These are phyloP conservation scores for Pseudogymnoascus sp. DNA, from an alignment of 2,329 filamentous ascomycete species.

Conservation along the genomic window DNA sequence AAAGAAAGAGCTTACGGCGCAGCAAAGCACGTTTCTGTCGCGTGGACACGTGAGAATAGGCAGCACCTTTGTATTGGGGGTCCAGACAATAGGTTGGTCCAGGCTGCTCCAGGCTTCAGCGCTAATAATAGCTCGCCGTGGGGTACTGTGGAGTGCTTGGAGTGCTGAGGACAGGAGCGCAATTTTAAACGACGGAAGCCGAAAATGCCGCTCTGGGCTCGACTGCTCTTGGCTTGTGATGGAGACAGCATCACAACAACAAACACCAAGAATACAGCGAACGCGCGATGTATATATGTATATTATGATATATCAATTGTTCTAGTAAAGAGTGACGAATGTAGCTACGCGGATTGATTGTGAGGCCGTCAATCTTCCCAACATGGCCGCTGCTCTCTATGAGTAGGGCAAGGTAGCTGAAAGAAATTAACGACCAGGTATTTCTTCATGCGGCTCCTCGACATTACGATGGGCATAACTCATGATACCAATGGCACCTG, in stretches of 20 bases:
- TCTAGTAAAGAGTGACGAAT: too few relatives aligned
- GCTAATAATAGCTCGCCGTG: background rate
- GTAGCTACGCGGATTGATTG: background rate
- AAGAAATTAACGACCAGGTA: background rate
- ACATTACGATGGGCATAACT: background rate
- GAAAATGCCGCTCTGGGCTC: background rate
- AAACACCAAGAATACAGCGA: too few relatives aligned
- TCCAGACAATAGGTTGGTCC: background rate
- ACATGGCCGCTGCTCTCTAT: background rate
- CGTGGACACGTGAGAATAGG: background rate
- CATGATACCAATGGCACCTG: background rate
- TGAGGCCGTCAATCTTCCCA: background rate
- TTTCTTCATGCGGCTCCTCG: conserved; percentile 15
- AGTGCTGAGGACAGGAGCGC: background rate
- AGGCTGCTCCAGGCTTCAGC: background rate
- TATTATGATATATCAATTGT: too few relatives aligned
- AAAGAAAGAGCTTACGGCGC: background rate
- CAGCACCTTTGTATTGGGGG: background rate
- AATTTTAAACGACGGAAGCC: background rate
- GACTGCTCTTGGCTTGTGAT: background rate
- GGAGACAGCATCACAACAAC: background rate
- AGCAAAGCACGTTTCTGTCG: background rate
- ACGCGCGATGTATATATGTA: background rate
- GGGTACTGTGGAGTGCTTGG: background rate
- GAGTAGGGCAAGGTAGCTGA: too few relatives aligned